Percentiles rank a stretch among this genome's conserved stretches.
Conservation (phyloP, 495 filamentous ascomycete genomes). For the Cladorrhinum samala region DNA sequence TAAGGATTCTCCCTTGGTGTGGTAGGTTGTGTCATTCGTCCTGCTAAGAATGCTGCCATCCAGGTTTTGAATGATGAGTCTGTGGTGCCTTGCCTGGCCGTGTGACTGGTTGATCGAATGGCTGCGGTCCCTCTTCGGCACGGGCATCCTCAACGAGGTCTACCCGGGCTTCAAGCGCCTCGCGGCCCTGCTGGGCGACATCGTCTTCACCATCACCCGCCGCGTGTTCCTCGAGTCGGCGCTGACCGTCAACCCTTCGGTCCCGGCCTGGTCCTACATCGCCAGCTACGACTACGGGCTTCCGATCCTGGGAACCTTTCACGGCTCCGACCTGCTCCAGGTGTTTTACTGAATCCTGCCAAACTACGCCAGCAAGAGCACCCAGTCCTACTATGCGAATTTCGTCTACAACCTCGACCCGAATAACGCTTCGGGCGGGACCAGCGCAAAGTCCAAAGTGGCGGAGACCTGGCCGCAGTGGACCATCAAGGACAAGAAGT, state of each 20-base stretch:
- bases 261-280: slow-evolving; percentile 67
- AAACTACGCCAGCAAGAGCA: slow-evolving; percentile 53
- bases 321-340: slow-evolving; percentile 59
- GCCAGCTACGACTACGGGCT: slow-evolving; percentile 61
- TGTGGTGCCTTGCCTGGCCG: background rate
- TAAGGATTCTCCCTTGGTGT: background rate
- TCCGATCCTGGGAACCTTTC: slow-evolving; percentile 66
- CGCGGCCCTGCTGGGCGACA: slow-evolving; percentile 67
- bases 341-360: slow-evolving; percentile 57
- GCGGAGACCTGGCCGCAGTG: slow-evolving; percentile 59
- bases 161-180: slow-evolving; percentile 74
- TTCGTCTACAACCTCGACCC: slow-evolving; percentile 63
- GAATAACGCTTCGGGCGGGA: slow-evolving; percentile 42
- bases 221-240: slow-evolving; percentile 48
- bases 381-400: slow-evolving; percentile 58
- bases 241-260: slow-evolving; percentile 39
- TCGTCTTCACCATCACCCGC: slow-evolving; percentile 59
- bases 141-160: slow-evolving; percentile 53
- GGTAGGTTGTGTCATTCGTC: slow-evolving; percentile 2
- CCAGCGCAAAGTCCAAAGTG: slow-evolving; percentile 21
- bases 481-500: slow-evolving; percentile 36
- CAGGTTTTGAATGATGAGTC: slow-evolving; percentile 4
- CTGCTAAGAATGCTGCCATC: slow-evolving; percentile 3
- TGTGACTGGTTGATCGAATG: slow-evolving; percentile 1
- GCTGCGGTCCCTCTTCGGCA: slow-evolving; percentile 54